Conservation (phyloP, 345 rosid species). For the Linum lewisii region DNA sequence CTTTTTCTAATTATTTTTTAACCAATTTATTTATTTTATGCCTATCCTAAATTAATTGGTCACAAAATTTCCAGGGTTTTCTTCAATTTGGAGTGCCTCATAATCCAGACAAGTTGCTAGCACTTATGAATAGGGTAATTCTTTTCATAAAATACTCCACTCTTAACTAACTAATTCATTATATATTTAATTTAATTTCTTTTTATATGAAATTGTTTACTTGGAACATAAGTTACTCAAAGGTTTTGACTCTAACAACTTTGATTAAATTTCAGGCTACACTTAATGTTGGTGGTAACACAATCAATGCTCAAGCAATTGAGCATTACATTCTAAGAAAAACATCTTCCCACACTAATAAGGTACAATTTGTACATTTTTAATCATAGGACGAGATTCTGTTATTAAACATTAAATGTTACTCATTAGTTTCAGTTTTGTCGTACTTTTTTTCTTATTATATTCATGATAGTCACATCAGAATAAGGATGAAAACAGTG, state of each 20-base stretch:
- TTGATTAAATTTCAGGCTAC: conserved; percentile 43
- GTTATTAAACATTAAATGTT: no score
- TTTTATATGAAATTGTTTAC: no score
- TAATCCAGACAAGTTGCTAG: conserved; percentile 51
- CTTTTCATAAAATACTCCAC: background rate
- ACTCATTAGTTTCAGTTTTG: background rate
- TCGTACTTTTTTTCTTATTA: background rate
- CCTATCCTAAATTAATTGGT: background rate
- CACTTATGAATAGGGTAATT: conserved; percentile 54
- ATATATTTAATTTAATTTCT: no score
- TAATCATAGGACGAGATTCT: no score
- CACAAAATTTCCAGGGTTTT: conserved; percentile 49
- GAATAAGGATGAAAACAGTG: conserved; percentile 34
- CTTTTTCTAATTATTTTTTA: background rate
- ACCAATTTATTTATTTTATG: no score
- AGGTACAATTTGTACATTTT: conserved; percentile 2
- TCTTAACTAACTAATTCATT: no score
- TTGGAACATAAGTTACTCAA: no score
- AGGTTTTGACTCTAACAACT: background rate
- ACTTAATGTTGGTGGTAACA: conserved; percentile 74
- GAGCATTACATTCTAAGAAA: conserved; percentile 70
- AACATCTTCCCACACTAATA: conserved; percentile 25
- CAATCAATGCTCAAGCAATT: conserved; percentile 66
- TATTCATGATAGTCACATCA: conserved; percentile 16
- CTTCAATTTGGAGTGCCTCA: conserved; percentile 81